A percentile compares a stretch with the other conserved stretches of the same genome.
phyloP scores from a whole-genome alignment of 1,284 basidiomycete species.

The Apiotrichum siamense region DNA sequence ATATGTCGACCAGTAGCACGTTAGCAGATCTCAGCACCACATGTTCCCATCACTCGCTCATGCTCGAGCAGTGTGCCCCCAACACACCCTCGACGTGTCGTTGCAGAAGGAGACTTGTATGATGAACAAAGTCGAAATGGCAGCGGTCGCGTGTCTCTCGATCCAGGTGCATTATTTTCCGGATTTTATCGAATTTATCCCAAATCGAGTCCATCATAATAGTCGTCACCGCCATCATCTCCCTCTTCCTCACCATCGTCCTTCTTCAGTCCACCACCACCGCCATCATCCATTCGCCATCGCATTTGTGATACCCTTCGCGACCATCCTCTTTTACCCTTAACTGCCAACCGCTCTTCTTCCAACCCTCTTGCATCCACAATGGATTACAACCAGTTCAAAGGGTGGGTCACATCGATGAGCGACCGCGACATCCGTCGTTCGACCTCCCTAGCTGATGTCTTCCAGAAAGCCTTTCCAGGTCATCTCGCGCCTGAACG shows the following conservation, averaged over 20 bases:
- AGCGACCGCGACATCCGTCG: not conserved
- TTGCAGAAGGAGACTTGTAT: no score
- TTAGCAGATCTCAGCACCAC: no score
- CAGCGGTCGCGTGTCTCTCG: no score
- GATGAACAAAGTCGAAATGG: no score
- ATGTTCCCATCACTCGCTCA: no score
- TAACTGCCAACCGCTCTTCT: no score
- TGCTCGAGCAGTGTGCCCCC: no score
- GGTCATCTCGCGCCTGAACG: conserved; percentile 43
- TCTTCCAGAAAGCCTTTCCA: conserved; percentile 40
- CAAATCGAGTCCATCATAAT: not conserved
- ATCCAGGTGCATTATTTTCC: no score
- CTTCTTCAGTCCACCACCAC: not conserved
- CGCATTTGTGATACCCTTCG: not conserved
- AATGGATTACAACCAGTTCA: conserved; percentile 44
- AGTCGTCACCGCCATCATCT: not conserved
- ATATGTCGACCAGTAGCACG: no score
- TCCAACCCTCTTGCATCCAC: not conserved
- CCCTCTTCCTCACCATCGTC: not conserved
- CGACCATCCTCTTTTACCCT: not conserved
- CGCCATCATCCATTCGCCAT: not conserved
- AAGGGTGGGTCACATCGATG: conserved; percentile 17
- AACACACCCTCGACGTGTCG: no score
- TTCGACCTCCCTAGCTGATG: not conserved
- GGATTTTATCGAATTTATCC: no score